Percentiles rank a stretch among this genome's conserved stretches.
Conservation (phyloP, 106 monocot species). For the Phalaenopsis aphrodite region DNA sequence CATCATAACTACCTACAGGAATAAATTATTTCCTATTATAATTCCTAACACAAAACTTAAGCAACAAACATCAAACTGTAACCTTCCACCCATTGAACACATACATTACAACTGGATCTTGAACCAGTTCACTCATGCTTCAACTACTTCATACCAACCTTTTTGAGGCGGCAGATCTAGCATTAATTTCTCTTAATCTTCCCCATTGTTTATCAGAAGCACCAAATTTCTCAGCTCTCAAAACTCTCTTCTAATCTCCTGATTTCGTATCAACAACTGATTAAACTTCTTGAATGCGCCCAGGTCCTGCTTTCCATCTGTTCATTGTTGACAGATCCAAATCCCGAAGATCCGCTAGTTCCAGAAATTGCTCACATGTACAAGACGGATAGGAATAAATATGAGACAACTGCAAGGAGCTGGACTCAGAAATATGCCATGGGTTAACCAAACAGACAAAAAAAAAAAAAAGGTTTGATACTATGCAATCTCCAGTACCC, state of each 20-base stretch:
- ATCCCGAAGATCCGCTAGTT: constrained; percentile 16
- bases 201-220: neutral
- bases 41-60: too few relatives aligned
- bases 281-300: neutral
- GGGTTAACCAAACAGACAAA: neutral
- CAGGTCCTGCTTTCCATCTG: constrained; percentile 19
- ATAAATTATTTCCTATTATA: too few relatives aligned
- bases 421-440: constrained; percentile 23
- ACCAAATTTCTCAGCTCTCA: neutral
- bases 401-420: constrained; percentile 18
- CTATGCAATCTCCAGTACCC: too few relatives aligned
- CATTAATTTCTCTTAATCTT: neutral
- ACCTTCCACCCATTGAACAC: too few relatives aligned
- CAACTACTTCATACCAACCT: too few relatives aligned
- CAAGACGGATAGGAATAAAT: constrained; percentile 16
- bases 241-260: neutral
- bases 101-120: too few relatives aligned
- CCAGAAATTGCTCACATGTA: constrained; percentile 22
- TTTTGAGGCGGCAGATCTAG: neutral
- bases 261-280: neutral
- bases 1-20: too few relatives aligned
- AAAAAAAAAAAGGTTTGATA: too few relatives aligned
- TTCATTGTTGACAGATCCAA: constrained; percentile 17
- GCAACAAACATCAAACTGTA: too few relatives aligned
- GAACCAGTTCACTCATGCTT: too few relatives aligned